Base-by-base conservation (phyloP, 2,329 filamentous ascomycete genomes). In the Elsinoe necatrix region DNA sequence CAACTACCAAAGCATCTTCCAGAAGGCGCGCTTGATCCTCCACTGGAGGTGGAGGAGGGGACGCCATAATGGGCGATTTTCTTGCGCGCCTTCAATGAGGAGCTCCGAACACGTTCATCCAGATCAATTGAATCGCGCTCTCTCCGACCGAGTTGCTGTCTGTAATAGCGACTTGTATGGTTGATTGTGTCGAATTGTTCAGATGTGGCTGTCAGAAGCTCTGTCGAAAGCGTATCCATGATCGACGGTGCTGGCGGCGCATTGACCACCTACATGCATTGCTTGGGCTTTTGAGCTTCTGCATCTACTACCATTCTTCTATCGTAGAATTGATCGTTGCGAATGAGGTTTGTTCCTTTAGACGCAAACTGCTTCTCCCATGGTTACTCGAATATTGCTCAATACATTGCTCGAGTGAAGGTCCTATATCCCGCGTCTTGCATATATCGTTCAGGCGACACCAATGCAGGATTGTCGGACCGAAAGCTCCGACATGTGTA, bases 1-100 rank as follows among this genome's bases (percentile, higher is more conserved):
- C 95, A 54, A 95, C 92, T 60, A 87, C 83, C 73, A 97, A 78
- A 68, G 95, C 93, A 85, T 98, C 93, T 77, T 98, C 93, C 65
- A 98, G 85, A 77, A 98, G 83, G 68, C 91, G 87, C 67, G 88
- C 89, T 81, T 85, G 75, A 66, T 78, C 75, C 72, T 78, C 75
- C 62, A 75, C 74, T 63, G 74, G 72, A 58, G 68, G 68, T 61
- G 75, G 74, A 21, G 54, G 54, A 65, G 75, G 71, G 66, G 73
- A 72, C 68, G 72, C 69, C 71, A 73, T 75, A 66, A 66, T 14
- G 39, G 42, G 21, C 54, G 39, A 34, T 35, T 16, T 11, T 47
- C 41, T 35, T 48, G 54, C 41, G 54, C 39, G 41, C 54, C 39
- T 68, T 62, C 48, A 52, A 37, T 52, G 48, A 34, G 48, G 48